These are phyloP conservation scores for Fennellomyces sp. DNA, from an alignment of 371 early-diverging fungal genomes.

Conservation along the genomic window DNA sequence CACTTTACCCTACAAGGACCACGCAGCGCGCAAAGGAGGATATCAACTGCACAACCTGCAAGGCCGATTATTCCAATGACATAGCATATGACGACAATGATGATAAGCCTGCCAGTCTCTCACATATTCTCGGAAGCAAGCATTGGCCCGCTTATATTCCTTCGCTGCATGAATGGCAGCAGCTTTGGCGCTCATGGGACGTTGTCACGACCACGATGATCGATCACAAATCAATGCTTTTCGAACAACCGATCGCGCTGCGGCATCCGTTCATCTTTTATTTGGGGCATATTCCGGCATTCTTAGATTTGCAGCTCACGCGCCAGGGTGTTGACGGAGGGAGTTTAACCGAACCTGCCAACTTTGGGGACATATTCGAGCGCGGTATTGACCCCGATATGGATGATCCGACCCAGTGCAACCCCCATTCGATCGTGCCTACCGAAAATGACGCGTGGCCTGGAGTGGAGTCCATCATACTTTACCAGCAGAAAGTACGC, in stretches of 20 bases:
- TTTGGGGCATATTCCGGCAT: conserved; percentile 87
- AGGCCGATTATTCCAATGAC: not conserved
- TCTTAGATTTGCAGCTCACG: conserved; percentile 83
- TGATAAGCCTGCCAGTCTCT: not conserved
- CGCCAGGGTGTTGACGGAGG: conserved; percentile 51
- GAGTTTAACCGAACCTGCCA: conserved; percentile 54
- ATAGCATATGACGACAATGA: conserved; percentile 8
- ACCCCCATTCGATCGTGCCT: conserved; percentile 84
- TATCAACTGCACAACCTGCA: conserved; percentile 12
- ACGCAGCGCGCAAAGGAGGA: not conserved
- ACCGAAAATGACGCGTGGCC: conserved; percentile 72
- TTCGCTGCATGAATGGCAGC: conserved; percentile 66
- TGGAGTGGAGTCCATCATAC: conserved; percentile 55
- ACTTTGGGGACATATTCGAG: conserved; percentile 82
- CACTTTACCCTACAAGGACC: conserved; percentile 21
- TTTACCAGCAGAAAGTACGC: conserved; percentile 69
- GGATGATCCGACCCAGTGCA: conserved; percentile 77
- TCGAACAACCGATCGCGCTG: conserved; percentile 78
- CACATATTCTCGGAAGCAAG: conserved; percentile 1
- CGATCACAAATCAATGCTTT: conserved; percentile 51
- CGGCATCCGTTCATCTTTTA: conserved; percentile 93
- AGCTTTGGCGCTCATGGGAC: conserved; percentile 87
- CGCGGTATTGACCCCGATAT: conserved; percentile 94
- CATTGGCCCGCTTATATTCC: conserved; percentile 50
- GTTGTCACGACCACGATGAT: conserved; percentile 66